Evolutionary conservation across 805 yeast genomes (phyloP), one percentile per base, ranked within the genome.

Genomic region (Cyberlindnera mississippiensis): DNA sequence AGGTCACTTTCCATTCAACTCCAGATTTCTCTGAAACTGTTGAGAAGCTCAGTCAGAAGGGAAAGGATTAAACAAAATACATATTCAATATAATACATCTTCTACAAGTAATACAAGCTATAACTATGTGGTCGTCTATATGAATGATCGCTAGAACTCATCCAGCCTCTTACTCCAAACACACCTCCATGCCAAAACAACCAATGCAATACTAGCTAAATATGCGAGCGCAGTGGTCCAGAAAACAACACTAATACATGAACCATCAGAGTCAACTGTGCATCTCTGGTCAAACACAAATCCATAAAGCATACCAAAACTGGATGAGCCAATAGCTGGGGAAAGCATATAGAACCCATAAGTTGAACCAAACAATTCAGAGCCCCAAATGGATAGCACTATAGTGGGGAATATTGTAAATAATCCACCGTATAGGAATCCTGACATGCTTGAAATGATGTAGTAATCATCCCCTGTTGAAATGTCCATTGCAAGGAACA

Each of bases 281-380:
- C 71, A 65, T 6, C 40, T 48, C 1, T 59, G 27, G 50, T 86
- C 93, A 51, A 75, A 80, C 15, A 77, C 61, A 18, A 63, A 53
- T 1, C 95, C 96, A 59, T 82, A 89, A 11, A 80, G 49, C 38
- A 85, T 54, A 6, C 95, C 90, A 53, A 75, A 85, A 3, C 76
- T 46, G 4, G 84, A 68, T 2, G 91, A 71, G 2, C 96, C 96
- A 3, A 86, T 49, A 0, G 96, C 96, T 3, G 96, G 96, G 0
- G 95, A 93, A 28, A 85, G 72, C 75, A 88, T 82, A 59, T 88
- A 85, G 19, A 84, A 68, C 3, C 97, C 97, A 87, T 96, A 91
- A 2, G 91, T 85, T 2, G 96, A 85, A 0, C 97, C 98, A 62
- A 91, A 78, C 27, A 85, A 74, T 33, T 85, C 89, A 17, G 85